A percentile compares a stretch with the other conserved stretches of the same genome.
phyloP scores from a whole-genome alignment of 1,139 yeast species.

The Dujonia santamariae region DNA sequence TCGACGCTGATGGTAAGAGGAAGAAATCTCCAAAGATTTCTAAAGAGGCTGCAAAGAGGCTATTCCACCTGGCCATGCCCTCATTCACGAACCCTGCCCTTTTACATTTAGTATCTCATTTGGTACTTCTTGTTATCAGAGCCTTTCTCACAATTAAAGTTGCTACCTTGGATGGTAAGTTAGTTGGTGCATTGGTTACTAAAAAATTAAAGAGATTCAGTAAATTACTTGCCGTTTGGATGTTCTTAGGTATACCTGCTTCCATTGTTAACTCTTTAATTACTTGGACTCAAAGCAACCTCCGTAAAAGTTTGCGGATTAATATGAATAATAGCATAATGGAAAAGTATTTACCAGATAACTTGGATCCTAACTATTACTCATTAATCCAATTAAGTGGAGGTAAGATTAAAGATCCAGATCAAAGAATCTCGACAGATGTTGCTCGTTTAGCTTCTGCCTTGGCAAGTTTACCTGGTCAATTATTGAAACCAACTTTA shows the following conservation, averaged over 20 bases:
- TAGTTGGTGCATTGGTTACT: slow-evolving; percentile 80
- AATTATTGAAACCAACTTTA: slow-evolving; percentile 77
- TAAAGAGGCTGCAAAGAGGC: slow-evolving; percentile 29
- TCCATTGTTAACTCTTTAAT: slow-evolving; percentile 74
- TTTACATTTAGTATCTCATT: slow-evolving; percentile 50
- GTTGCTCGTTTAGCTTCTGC: slow-evolving; percentile 72
- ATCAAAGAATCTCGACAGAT: slow-evolving; percentile 79
- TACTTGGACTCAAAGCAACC: slow-evolving; percentile 64
- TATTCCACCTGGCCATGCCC: slow-evolving; percentile 42
- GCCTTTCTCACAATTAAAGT: slow-evolving; percentile 79
- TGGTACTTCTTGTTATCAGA: slow-evolving; percentile 60
- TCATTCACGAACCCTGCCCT: slow-evolving; percentile 29
- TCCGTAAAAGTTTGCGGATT: slow-evolving; percentile 64
- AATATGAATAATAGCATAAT: slow-evolving; percentile 65
- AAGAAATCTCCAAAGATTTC: slow-evolving; percentile 30
- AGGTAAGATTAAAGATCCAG: slow-evolving; percentile 65
- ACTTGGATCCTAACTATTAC: slow-evolving; percentile 46
- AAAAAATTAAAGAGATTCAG: slow-evolving; percentile 66
- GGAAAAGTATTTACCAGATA: slow-evolving; percentile 65
- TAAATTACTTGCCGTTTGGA: slow-evolving; percentile 69
- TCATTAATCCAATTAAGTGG: slow-evolving; percentile 54
- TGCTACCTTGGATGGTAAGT: slow-evolving; percentile 81
- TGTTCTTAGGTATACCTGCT: slow-evolving; percentile 85
- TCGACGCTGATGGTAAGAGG: slow-evolving; percentile 1
- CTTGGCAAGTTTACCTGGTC: slow-evolving; percentile 78